phyloP scores from a whole-genome alignment of 345 rosid species.

The Hevea brasiliensis region DNA sequence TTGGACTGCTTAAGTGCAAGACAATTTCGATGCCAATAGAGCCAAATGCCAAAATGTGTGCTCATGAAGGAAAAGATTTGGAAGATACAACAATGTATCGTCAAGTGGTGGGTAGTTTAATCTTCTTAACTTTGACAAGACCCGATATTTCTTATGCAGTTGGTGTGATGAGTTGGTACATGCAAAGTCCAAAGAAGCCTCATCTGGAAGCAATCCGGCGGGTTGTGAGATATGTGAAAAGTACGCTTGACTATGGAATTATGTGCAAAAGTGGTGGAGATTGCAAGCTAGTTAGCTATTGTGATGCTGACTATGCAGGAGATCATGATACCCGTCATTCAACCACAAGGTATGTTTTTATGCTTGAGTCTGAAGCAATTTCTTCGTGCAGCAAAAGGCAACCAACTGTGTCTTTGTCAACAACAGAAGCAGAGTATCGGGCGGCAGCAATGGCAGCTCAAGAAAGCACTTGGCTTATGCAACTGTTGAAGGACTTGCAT shows the following conservation, averaged over 20 bases:
- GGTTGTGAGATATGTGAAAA: no score
- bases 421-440: not conserved
- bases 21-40: no score
- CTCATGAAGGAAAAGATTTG: no score
- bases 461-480: not conserved
- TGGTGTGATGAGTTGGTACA: no score
- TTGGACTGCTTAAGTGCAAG: no score
- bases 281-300: not conserved
- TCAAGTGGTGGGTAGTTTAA: no score
- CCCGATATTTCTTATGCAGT: no score
- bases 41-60: no score
- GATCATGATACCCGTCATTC: constrained; percentile 1
- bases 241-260: not conserved
- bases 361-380: not conserved
- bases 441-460: not conserved
- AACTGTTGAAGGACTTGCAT: not conserved
- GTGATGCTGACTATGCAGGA: not conserved
- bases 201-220: no score
- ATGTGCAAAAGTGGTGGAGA: not conserved
- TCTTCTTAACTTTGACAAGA: no score
- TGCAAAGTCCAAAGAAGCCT: no score
- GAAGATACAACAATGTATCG: no score
- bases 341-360: not conserved
- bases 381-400: not conserved
- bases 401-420: not conserved